These are phyloP conservation scores for Candida coleopterorum DNA, from an alignment of 805 yeast species.

Conservation along the genomic window DNA sequence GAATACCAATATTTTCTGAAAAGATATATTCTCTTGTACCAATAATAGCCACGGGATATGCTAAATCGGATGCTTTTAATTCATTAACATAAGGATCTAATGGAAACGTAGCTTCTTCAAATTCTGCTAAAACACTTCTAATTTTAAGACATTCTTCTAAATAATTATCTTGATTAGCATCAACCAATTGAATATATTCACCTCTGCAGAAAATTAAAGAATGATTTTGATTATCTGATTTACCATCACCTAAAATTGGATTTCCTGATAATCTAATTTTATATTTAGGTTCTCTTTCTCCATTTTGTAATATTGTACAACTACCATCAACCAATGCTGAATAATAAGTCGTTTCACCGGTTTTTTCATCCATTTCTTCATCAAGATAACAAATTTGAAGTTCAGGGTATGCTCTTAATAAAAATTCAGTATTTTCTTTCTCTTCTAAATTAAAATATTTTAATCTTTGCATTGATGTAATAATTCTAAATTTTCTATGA, in stretches of 20 bases:
- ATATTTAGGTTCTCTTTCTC: slow-evolving; percentile 41
- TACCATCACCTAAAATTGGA: slow-evolving; percentile 85
- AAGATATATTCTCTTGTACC: slow-evolving; percentile 87
- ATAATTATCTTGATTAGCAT: slow-evolving; percentile 84
- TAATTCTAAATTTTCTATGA: slow-evolving; percentile 72
- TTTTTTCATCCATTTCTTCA: slow-evolving; percentile 79
- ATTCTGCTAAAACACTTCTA: slow-evolving; percentile 76
- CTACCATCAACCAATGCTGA: slow-evolving; percentile 80
- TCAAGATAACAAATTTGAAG: slow-evolving; percentile 89
- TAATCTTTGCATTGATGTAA: slow-evolving; percentile 85
- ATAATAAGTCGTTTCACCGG: slow-evolving; percentile 67
- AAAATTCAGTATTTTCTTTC: slow-evolving; percentile 73
- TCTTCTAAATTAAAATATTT: slow-evolving; percentile 69
- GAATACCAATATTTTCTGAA: slow-evolving; percentile 79
- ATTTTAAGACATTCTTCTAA: slow-evolving; percentile 81
- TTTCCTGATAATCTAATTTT: slow-evolving; percentile 77
- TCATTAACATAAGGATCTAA: slow-evolving; percentile 20
- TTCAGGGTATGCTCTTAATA: slow-evolving; percentile 80
- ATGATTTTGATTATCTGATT: slow-evolving; percentile 83
- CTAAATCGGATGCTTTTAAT: slow-evolving; percentile 13
- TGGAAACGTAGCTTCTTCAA: slow-evolving; percentile 64
- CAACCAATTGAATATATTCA: slow-evolving; percentile 78
- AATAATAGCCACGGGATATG: slow-evolving; percentile 69
- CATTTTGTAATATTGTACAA: slow-evolving; percentile 58
- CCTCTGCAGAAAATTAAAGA: slow-evolving; percentile 77